Conservation (phyloP, 1,284 basidiomycete genomes). For the Naganishia cerealis region DNA sequence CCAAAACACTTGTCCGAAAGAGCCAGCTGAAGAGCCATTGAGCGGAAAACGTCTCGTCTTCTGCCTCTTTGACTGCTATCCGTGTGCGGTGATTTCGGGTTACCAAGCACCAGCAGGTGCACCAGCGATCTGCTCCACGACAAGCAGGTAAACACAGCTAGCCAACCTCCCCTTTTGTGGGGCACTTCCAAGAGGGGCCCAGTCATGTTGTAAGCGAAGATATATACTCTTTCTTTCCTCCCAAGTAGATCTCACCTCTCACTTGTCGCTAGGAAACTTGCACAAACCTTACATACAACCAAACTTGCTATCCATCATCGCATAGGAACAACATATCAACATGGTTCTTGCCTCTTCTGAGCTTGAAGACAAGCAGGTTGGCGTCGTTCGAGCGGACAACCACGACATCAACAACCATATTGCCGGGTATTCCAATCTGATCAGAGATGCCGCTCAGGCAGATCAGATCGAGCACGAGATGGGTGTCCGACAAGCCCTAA, state of each 20-base stretch:
- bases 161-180: background rate
- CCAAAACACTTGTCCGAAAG: background rate
- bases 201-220: background rate
- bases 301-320: background rate
- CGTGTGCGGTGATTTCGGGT: too few species aligned
- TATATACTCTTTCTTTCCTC: background rate
- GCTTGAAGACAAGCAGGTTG: background rate
- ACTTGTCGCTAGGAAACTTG: too few species aligned
- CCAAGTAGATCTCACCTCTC: background rate
- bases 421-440: slow-evolving; percentile 46
- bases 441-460: slow-evolving; percentile 51
- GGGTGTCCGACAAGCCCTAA: slow-evolving; percentile 52
- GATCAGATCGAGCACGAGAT: slow-evolving; percentile 52
- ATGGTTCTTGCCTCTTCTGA: slow-evolving; percentile 3
- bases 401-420: slow-evolving; percentile 22
- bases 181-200: background rate
- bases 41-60: too few species aligned
- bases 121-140: background rate
- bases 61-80: too few species aligned
- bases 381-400: slow-evolving; percentile 24
- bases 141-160: background rate
- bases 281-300: background rate
- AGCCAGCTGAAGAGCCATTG: too few species aligned
- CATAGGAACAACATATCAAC: background rate
- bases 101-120: too few species aligned